Evolutionary conservation across 139 green algal species (phyloP).

Genomic region (Zygnema circumcarinatum): DNA sequence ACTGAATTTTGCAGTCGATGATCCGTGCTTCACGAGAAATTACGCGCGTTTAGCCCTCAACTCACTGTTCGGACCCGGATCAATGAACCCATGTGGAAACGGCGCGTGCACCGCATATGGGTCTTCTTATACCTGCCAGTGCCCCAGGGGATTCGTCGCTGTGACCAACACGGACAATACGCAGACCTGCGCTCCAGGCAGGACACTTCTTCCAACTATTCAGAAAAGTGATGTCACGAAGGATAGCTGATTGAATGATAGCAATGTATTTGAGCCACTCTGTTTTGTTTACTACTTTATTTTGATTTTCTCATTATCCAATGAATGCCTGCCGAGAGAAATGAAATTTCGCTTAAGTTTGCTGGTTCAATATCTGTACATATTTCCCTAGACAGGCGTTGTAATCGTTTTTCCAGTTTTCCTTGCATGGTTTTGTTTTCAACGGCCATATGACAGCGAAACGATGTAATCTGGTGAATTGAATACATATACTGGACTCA

Average conservation of each 20-base stretch:
- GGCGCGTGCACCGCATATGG: conserved; percentile 1
- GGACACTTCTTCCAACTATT: neutral
- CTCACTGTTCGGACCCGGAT: neutral
- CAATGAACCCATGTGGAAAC: conserved; percentile 32
- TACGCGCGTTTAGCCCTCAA: neutral
- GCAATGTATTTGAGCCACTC: neutral
- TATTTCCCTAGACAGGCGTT: too few relatives aligned
- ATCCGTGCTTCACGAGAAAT: neutral
- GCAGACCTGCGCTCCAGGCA: conserved; percentile 12
- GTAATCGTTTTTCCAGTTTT: too few relatives aligned
- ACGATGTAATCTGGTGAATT: too few relatives aligned
- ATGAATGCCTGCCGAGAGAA: too few relatives aligned
- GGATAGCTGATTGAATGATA: neutral
- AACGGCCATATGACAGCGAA: too few relatives aligned
- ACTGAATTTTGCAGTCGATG: neutral
- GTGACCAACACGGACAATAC: conserved; percentile 15
- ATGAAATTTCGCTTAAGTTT: too few relatives aligned
- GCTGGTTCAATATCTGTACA: too few relatives aligned
- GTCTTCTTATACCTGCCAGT: conserved; percentile 2
- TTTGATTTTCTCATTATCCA: neutral
- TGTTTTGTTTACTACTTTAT: neutral
- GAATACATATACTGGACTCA: too few relatives aligned
- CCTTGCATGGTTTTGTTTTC: too few relatives aligned
- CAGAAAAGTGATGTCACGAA: neutral
- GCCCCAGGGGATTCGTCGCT: neutral